Percentiles rank a stretch among this genome's conserved stretches.
Conservation (phyloP, 2,329 filamentous ascomycete genomes). For the Gyromitra esculenta region DNA sequence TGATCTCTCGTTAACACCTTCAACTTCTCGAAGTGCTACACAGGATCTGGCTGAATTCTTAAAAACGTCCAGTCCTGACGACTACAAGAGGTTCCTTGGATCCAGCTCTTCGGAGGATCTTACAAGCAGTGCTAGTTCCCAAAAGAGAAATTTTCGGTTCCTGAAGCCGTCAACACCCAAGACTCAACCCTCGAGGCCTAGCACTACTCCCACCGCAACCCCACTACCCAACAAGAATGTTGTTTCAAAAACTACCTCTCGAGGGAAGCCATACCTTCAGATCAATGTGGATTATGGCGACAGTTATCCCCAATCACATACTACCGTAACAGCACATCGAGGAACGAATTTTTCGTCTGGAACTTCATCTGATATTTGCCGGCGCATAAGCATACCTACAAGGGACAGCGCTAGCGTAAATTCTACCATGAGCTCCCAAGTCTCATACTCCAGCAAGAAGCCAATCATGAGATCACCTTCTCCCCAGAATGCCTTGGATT, state of each 20-base stretch:
- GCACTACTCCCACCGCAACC: neutral
- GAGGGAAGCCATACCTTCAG: conserved; percentile 57
- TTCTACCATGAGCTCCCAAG: conserved; percentile 39
- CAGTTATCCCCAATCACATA: conserved; percentile 41
- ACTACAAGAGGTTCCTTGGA: conserved; percentile 50
- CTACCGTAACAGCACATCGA: conserved; percentile 34
- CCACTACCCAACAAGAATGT: conserved; percentile 52
- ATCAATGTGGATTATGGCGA: conserved; percentile 57
- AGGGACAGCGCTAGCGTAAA: conserved; percentile 37
- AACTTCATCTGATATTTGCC: conserved; percentile 38
- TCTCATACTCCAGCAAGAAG: conserved; percentile 25
- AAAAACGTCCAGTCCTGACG: conserved; percentile 55
- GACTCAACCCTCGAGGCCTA: conserved; percentile 16
- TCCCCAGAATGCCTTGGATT: conserved; percentile 48
- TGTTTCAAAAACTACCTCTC: conserved; percentile 55
- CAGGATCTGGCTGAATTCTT: conserved; percentile 57
- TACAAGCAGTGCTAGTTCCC: conserved; percentile 19
- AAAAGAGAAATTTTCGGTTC: conserved; percentile 49
- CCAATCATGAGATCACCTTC: conserved; percentile 22
- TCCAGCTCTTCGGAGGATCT: conserved; percentile 44
- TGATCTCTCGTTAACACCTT: conserved; percentile 28
- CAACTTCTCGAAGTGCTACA: conserved; percentile 47
- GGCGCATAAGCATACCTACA: conserved; percentile 33
- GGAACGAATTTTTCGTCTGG: conserved; percentile 28
- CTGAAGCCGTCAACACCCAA: conserved; percentile 33